Evolutionary conservation across 2,329 filamentous ascomycete genomes (phyloP).

Genomic region (Trichoderma oligosporum): DNA sequence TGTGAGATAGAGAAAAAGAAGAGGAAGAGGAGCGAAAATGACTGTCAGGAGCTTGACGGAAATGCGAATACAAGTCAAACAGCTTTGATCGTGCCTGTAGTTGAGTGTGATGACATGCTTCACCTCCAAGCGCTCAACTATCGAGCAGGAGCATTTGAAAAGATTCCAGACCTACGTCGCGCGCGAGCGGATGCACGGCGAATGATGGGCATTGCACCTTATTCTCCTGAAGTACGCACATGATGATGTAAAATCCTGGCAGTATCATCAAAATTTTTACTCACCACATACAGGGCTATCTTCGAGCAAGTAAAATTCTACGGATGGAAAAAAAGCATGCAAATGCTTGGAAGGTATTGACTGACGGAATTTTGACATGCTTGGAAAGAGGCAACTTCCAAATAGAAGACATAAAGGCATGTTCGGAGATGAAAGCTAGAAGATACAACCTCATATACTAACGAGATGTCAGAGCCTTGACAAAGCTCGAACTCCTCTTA

Average conservation of each 20-base stretch:
- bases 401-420: not conserved
- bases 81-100: not conserved
- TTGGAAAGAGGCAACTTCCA: conserved; percentile 19
- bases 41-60: not conserved
- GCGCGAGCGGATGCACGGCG: conserved; percentile 41
- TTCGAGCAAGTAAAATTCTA: conserved; percentile 40
- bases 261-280: not conserved
- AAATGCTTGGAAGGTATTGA: conserved; percentile 41
- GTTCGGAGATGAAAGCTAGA: not conserved
- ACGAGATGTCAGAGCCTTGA: conserved; percentile 32
- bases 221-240: conserved; percentile 36
- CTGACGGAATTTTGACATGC: conserved; percentile 36
- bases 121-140: conserved; percentile 43
- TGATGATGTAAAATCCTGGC: no score
- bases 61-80: not conserved
- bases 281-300: conserved; percentile 36
- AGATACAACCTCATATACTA: not conserved
- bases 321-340: conserved; percentile 37
- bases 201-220: conserved; percentile 42
- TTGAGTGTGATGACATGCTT: conserved; percentile 36
- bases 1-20: conserved; percentile 33
- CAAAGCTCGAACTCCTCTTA: conserved; percentile 34
- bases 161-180: conserved; percentile 35
- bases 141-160: conserved; percentile 40
- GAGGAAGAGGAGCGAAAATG: conserved; percentile 36